phyloP scores from a whole-genome alignment of 441 rosid genomes.

The Adansonia madagascariensis region DNA sequence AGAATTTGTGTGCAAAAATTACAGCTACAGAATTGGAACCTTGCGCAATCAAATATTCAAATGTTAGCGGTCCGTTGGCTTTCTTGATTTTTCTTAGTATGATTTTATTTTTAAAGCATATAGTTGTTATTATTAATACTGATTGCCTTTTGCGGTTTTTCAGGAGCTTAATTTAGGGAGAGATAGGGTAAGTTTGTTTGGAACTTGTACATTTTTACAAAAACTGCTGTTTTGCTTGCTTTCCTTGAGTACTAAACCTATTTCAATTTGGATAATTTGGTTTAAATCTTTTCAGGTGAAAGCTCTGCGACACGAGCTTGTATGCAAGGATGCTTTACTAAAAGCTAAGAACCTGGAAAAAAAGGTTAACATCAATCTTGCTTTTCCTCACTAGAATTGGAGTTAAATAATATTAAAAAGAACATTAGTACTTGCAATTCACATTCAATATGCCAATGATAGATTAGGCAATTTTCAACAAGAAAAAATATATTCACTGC shows the following conservation, averaged over 20 bases:
- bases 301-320: slow-evolving; percentile 62
- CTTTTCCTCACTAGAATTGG: not conserved
- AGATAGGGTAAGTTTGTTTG: slow-evolving; percentile 47
- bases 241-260: not conserved
- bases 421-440: not conserved
- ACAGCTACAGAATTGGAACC: slow-evolving; percentile 67
- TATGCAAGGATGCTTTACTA: slow-evolving; percentile 59
- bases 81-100: not conserved
- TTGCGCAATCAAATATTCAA: slow-evolving; percentile 68
- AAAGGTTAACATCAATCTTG: slow-evolving; percentile 38
- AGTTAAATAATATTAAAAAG: not conserved
- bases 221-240: not conserved
- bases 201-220: not conserved
- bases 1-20: slow-evolving; percentile 52
- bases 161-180: slow-evolving; percentile 73
- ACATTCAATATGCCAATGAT: not conserved
- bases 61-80: slow-evolving; percentile 55
- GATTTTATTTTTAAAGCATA: not conserved
- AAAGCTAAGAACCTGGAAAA: slow-evolving; percentile 45
- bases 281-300: slow-evolving; percentile 42
- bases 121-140: not conserved
- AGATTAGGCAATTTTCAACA: not conserved
- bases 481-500: not conserved
- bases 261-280: slow-evolving; percentile 4
- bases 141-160: slow-evolving; percentile 23